Base-by-base conservation (phyloP, 1,284 basidiomycete species). In the Athelia psychrophila region DNA sequence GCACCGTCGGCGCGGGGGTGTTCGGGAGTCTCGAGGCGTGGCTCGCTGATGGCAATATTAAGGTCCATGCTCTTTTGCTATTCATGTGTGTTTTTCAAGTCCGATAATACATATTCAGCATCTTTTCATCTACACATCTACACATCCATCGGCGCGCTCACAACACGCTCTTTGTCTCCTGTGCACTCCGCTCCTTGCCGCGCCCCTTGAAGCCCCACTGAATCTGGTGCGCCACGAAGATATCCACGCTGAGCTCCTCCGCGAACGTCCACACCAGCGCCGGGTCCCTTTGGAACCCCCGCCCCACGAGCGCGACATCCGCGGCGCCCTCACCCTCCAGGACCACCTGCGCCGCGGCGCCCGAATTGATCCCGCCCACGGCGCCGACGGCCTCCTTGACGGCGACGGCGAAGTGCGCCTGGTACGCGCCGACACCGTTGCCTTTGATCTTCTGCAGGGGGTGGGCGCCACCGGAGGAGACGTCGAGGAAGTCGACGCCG, bases 301-400 rank as follows among this genome's bases (percentile, higher is more conserved):
- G 64, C 23, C 82, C 82, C 12, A 81, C 75, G 44, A 80, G 60
- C 13, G 82, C 62, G n/a, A 81, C 75, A 56, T 88, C 83, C 2
- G 80, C 80, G 51, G 76, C 64, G 1, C 70, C 78, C 15, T 72
- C 66, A n/a, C n/a, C n/a, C 56, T 85, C 76, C 16, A 91, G 65
- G 32, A 86, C 74, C n/a, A 74, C 71, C 60, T 89, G 79, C 1
- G 86, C 84, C 33, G 83, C 72, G n/a, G 72, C 61, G 2, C 81
- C 80, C 33, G 71, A 70, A 1, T 76, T 78, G 60, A 90, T 86
- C 33, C 76, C 66, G 2, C 33, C 33, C n/a, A 80, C 79, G 4
- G 74, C 63, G 22, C 71, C 73, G 40, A 80, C 69, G 12, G 75
- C 70, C 56, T 78, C 70, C 68, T 84, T 85, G 63, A 88, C 64